phyloP scores from a whole-genome alignment of 345 rosid species.

The Salix dunnii region DNA sequence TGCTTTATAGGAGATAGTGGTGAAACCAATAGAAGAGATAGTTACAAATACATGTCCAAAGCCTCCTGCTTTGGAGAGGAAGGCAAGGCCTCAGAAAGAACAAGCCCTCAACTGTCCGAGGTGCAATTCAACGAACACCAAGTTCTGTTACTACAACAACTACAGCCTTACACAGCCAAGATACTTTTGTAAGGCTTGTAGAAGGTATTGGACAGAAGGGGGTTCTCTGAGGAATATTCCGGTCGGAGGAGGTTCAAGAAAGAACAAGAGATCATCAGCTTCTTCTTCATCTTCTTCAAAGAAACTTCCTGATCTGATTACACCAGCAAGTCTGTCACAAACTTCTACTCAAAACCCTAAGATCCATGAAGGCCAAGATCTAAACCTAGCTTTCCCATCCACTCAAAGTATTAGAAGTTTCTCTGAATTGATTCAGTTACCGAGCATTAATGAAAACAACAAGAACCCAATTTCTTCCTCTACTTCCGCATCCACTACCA shows the following conservation, averaged over 20 bases:
- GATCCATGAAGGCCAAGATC: constrained; percentile 68
- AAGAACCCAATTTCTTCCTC: constrained; percentile 37
- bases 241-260: constrained; percentile 96
- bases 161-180: constrained; percentile 97
- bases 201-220: constrained; percentile 99
- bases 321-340: constrained; percentile 36
- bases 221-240: constrained; percentile 95
- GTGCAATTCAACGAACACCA: constrained; percentile 92
- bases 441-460: constrained; percentile 31
- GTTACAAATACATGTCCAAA: constrained; percentile 59
- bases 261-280: constrained; percentile 80
- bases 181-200: constrained; percentile 92
- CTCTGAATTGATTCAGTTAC: constrained; percentile 59
- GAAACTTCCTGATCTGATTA: constrained; percentile 60
- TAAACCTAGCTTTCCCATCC: constrained; percentile 60
- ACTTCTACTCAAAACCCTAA: constrained; percentile 50
- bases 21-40: constrained; percentile 85
- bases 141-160: constrained; percentile 97
- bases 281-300: constrained; percentile 42
- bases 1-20: constrained; percentile 65
- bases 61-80: constrained; percentile 50
- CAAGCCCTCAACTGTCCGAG: constrained; percentile 91
- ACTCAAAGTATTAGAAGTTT: constrained; percentile 50
- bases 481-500: constrained; percentile 9
- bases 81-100: constrained; percentile 70